Percentiles rank a stretch among this genome's conserved stretches.
Conservation (phyloP, 1,284 basidiomycete genomes). For the Ceratobasidium sp. region DNA sequence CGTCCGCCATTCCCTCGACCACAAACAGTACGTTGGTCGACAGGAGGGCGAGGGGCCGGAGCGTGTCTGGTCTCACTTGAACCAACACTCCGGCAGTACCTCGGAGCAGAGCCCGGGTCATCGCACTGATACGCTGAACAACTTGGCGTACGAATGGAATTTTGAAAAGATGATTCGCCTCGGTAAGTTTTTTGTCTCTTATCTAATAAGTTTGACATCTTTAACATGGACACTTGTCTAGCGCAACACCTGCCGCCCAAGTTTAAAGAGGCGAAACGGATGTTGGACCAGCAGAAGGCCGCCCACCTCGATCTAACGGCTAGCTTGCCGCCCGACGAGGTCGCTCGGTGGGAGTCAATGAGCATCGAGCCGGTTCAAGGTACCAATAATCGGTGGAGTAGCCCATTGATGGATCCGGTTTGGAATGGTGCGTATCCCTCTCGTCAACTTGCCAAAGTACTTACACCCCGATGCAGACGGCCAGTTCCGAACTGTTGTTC, state of each 20-base stretch:
- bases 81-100: constrained; percentile 7
- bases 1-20: background rate
- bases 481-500: background rate
- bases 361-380: background rate
- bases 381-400: background rate
- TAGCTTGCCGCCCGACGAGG: background rate
- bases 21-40: background rate
- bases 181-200: background rate
- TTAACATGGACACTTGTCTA: too few species aligned
- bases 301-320: background rate
- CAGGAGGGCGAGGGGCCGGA: constrained; percentile 13
- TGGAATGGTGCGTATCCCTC: background rate
- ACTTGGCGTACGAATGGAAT: constrained; percentile 22
- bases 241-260: background rate
- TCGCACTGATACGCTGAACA: background rate
- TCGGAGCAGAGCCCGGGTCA: constrained; percentile 16
- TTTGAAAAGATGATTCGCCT: background rate
- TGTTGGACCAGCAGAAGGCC: background rate
- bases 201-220: background rate
- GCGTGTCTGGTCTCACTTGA: background rate
- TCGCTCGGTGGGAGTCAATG: background rate
- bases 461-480: background rate
- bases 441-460: too few species aligned
- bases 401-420: constrained; percentile 31
- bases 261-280: background rate